Percentiles rank a stretch among this genome's conserved stretches.
Evolutionary conservation across 768 basidiomycete species (phyloP).

Genomic region (Boletus tomentosulus): DNA sequence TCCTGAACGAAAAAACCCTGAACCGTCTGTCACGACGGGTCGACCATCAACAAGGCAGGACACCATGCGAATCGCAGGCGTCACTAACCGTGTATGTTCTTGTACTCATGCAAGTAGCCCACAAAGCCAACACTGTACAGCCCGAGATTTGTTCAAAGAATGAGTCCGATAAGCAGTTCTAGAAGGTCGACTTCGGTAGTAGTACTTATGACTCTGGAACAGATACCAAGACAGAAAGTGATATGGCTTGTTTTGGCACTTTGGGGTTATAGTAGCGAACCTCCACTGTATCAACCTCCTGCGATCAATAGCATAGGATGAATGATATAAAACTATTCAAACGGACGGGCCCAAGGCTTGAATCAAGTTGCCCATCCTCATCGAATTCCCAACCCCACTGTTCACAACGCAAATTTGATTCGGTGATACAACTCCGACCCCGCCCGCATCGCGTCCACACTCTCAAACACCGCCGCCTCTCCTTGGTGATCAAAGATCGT

Average conservation of each 20-base stretch:
- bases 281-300: no score
- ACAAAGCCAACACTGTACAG: neutral
- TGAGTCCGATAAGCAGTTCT: neutral
- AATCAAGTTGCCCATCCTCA: no score
- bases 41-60: neutral
- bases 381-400: neutral
- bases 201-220: no score
- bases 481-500: conserved; percentile 35
- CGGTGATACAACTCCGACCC: conserved; percentile 37
- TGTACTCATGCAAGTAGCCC: neutral
- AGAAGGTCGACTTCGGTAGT: no score
- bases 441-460: conserved; percentile 38
- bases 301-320: no score
- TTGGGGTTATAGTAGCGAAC: no score
- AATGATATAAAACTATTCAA: no score
- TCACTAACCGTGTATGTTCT: conserved; percentile 15
- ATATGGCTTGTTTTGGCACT: no score
- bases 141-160: neutral
- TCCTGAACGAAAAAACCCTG: conserved; percentile 24
- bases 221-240: no score
- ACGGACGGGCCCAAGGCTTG: no score
- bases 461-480: conserved; percentile 23
- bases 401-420: conserved; percentile 32
- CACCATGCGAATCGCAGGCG: neutral
- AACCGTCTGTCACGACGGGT: conserved; percentile 18